Evolutionary conservation across 2,329 filamentous ascomycete species (phyloP), one percentile per base, ranked within the genome.

Genomic region (Colletotrichum lini): DNA sequence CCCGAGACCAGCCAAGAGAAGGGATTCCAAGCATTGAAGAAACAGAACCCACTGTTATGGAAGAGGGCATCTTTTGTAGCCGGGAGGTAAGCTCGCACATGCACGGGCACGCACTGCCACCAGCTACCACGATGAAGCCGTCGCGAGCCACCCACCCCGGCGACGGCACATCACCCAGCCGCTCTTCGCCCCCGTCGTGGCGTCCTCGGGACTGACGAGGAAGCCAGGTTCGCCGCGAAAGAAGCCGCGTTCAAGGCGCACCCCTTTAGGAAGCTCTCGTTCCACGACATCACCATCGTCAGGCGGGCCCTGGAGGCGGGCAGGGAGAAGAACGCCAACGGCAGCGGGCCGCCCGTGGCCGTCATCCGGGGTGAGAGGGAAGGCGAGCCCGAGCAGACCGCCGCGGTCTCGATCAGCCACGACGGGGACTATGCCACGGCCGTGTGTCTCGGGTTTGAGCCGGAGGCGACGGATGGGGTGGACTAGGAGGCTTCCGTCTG

Each of bases 401-500:
- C 91, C 16, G 85, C 89, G 76, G 79, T 98, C 54, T 96, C 92
- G 71, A 97, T 98, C 76, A 96, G 93, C 77, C 95, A 98, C 79
- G 95, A 98, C 80, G 91, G 89, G 2, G 92, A 94, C 9, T 97
- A 95, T 81, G 94, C 94, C 12, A 91, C 88, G 23, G 93, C 92
- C 8, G 85, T 92, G 1, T 93, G 91, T 73, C 74, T 94, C 44
- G 90, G 88, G n/a, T 75, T 77, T 38, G 78, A 81, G 12, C 70
- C 72, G 38, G 15, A n/a, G 53, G 13, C 23, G 21, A 15, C 21
- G 50, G 47, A 44, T 12, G 12, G 18, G 7, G 40, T 18, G 54
- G 54, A 35, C n/a, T 42, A 57, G 54, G 3, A 42, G 4, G n/a
- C n/a, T 42, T 38, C 35, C 9, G n/a, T 16, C 13, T 15, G 40